Base-by-base conservation (phyloP, 1,284 basidiomycete genomes). In the Boletus smithii region DNA sequence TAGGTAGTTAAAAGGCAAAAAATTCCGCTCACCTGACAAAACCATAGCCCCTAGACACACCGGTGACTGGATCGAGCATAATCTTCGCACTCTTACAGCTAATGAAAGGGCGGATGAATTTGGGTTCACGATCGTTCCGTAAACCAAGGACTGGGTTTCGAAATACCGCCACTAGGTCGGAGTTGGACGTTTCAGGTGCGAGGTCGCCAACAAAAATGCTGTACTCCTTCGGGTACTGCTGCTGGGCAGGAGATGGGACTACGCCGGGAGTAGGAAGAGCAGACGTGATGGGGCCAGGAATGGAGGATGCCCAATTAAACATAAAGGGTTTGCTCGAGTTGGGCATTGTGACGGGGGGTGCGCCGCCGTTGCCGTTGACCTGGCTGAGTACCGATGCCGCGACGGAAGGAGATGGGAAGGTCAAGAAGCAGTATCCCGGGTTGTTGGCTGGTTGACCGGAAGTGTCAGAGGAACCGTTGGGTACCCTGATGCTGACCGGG, bases 1-100 rank as follows among this genome's bases (percentile, higher is more conserved):
- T 13, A 20, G 13, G 16, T 33, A 13, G 20, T 32, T 31, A 4
- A 29, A 26, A 35, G 31, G 30, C 4, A 14, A 5, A 44, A 5
- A 33, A 37, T 44, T 32, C 9, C 3, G 66, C 77, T 52, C 54
- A 83, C 87, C 91, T 78, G 27, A 94, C 90, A 60, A 94, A 94
- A 22, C 91, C 91, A 66, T 93, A 94, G 6, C 91, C 90, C 56
- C 89, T 77, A 33, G 88, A 91, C n/a, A 91, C 80, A 18, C 91
- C 91, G 8, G 90, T 91, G 31, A 85, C 80, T 8, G 90, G 88
- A 66, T 94, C 91, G 37, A 90, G 72, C 90, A 94, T 93, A 55
- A 94, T 93, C 71, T 94, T 94, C 26, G 91, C 91, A 63, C 89
- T 93, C 72, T 91, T 91, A 68, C 90, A 92, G 62, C 88, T 92